Evolutionary conservation across 1,284 basidiomycete species (phyloP), one percentile per base, ranked within the genome.

Genomic region (Malassezia psittaci): DNA sequence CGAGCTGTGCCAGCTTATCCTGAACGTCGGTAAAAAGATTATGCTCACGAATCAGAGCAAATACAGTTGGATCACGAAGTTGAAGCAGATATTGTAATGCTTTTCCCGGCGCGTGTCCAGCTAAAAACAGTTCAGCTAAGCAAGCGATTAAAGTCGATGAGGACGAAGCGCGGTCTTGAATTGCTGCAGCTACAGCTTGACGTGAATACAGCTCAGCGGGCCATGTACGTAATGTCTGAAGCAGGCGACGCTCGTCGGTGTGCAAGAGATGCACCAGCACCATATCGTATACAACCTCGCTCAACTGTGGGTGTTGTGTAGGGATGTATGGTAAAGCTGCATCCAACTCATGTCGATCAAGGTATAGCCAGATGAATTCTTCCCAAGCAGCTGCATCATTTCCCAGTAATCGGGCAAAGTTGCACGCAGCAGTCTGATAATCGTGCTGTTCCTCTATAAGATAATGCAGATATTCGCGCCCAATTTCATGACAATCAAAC

Each of bases 21-120:
- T 90, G 86, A 1, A 98, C 87, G 41, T 89, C 89, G 18, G 89
- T 89, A 76, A 96, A 96, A 1, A 99, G 79, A 64, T 94, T 94
- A 74, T 96, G 81, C 54, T 96, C 89, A 41, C 86, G 81, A 62
- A 99, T 96, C 51, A 98, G 84, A 62, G 91, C 86, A 72, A 99
- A 96, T 2, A 96, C 91, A 63, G 89, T 85, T 2, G 89, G 83
- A 47, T 86, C 81, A 9, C 90, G 83, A 12, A 98, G 78, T 3
- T 87, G 83, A 10, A 98, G 80, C 77, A 86, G 88, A 77, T 84
- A 96, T 0, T 88, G 86, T 1, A 99, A 78, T 0, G 93, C 94
- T 76, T 93, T 91, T 21, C 88, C 90, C 0, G 88, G 89, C 77
- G 96, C 90, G 2, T 86, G 83, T 64, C 93, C 90, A 12, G 83